A percentile compares a stretch with the other conserved stretches of the same genome.
Conservation (phyloP, 2,329 filamentous ascomycete genomes). For the Sporothrix pallida region DNA sequence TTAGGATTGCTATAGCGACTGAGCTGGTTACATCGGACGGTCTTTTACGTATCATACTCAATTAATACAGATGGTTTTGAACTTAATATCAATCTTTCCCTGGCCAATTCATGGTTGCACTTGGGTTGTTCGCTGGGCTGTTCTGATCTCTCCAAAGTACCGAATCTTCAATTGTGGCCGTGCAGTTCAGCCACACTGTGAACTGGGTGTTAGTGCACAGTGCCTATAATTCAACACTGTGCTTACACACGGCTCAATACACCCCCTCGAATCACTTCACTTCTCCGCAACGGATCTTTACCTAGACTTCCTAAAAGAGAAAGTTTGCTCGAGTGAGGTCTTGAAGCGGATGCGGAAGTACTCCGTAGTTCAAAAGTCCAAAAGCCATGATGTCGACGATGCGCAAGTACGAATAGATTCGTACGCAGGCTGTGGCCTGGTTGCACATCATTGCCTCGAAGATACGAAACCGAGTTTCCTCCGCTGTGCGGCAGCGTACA, state of each 20-base stretch:
- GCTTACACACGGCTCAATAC: background rate
- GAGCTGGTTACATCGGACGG: too few species aligned
- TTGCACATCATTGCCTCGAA: conserved; percentile 4
- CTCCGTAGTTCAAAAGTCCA: too few species aligned
- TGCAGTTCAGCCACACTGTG: conserved; percentile 23
- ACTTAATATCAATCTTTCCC: background rate
- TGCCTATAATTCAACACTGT: background rate
- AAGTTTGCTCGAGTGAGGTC: background rate
- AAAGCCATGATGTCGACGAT: background rate
- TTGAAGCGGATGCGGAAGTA: background rate
- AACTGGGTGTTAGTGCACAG: background rate
- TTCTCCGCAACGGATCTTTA: background rate
- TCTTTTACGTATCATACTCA: background rate
- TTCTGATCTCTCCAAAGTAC: background rate
- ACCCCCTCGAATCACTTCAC: background rate
- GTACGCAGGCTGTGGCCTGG: background rate
- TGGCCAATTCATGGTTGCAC: background rate
- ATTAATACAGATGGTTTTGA: background rate
- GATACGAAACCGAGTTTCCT: background rate
- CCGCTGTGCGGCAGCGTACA: conserved; percentile 13
- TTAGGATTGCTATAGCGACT: too few species aligned
- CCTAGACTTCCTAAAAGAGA: conserved; percentile 13
- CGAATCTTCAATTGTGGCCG: background rate
- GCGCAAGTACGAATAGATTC: too few species aligned
- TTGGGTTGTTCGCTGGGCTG: background rate